Base-by-base conservation (phyloP, 2,329 filamentous ascomycete species). In the Lachnellula occidentalis region DNA sequence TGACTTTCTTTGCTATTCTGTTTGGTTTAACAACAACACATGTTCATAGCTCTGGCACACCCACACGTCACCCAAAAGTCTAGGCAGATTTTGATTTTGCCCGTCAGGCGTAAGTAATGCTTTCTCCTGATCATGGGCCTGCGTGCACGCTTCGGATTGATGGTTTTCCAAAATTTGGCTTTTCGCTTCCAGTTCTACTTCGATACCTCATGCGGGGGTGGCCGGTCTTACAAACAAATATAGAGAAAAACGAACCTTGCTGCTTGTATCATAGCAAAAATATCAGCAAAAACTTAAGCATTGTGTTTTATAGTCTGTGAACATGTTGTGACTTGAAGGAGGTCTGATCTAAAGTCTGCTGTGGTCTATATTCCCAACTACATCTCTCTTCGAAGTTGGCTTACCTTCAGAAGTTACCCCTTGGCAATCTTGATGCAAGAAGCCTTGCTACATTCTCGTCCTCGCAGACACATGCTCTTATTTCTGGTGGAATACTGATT, bases 1-100 rank as follows among this genome's bases (percentile, higher is more conserved):
- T 60, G 57, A 60, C 58, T 60, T 61, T 58, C 51, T 52, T 58
- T 52, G 51, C 50, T 54, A 51, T 60, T 58, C 57, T 64, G 62
- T 59, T 61, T 62, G 57, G 57, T 61, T 58, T 56, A 31, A 27
- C 27, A 31, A 31, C 27, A 31, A 12, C 9, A 58, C 54, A 56
- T 59, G 58, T 62, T 61, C 61, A 59, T 68, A 63, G 63, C 51
- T 62, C 61, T 56, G 59, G 61, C 61, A 62, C 60, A 61, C 55
- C 58, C 55, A 57, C 55, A 57, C 54, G 41, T 53, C 50, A 53
- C 50, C 48, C 49, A 60, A 61, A 62, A 59, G 59, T 62, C 53
- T 59, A 39, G 60, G 41, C 56, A 55, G 53, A 36, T 45, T 49
- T 45, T 45, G 15, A 24, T 17, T 17, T 50, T 59, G 51, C 56